A percentile compares a stretch with the other conserved stretches of the same genome.
These are phyloP conservation scores for Puccinia coronata DNA, from an alignment of 1,284 basidiomycete species.

Conservation along the genomic window DNA sequence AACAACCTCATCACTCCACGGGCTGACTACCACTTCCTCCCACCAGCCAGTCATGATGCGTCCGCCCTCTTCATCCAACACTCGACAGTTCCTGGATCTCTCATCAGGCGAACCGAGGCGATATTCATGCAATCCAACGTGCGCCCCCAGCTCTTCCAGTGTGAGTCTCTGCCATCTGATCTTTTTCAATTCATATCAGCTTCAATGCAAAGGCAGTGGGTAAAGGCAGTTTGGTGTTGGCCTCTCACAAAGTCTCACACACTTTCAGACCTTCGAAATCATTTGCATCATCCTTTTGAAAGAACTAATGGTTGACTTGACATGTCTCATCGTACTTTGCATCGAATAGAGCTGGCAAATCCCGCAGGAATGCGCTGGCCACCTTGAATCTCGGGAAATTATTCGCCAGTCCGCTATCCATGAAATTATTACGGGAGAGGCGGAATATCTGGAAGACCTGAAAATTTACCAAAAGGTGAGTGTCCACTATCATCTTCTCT, in stretches of 20 bases:
- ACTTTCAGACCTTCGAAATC: not conserved
- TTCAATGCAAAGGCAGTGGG: not conserved
- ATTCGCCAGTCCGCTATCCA: constrained; percentile 86
- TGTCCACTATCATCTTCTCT: not conserved
- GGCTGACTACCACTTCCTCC: not conserved
- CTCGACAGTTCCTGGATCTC: not conserved
- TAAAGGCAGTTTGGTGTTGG: not conserved
- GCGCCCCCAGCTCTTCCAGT: constrained; percentile 3
- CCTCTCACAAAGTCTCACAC: not conserved
- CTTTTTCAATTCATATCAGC: not conserved
- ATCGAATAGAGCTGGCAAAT: constrained; percentile 29
- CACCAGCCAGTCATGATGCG: constrained; percentile 9
- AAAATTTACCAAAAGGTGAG: constrained; percentile 69
- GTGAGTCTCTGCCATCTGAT: not conserved
- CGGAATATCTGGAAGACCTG: constrained; percentile 85
- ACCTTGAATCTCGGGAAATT: constrained; percentile 74
- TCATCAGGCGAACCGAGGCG: not conserved
- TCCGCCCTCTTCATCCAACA: not conserved
- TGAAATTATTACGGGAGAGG: constrained; percentile 86
- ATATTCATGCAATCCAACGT: not conserved
- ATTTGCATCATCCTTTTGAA: not conserved
- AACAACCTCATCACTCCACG: not conserved
- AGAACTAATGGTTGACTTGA: not conserved
- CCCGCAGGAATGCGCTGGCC: constrained; percentile 67
- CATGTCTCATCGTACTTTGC: not conserved